phyloP scores from a whole-genome alignment of 345 rosid species.

The Combretum micranthum region DNA sequence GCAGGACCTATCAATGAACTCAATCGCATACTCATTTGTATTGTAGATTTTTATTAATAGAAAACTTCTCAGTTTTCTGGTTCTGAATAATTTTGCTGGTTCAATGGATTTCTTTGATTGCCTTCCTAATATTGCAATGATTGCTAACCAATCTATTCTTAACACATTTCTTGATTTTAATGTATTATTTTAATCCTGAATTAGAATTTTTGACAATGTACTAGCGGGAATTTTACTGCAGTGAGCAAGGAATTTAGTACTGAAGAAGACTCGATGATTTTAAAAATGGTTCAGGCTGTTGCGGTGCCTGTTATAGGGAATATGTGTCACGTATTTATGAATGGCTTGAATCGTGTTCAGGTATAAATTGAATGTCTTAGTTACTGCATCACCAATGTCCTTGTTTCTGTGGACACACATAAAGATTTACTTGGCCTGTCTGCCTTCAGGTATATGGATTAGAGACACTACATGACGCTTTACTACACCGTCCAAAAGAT shows the following conservation, averaged over 20 bases:
- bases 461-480: slow-evolving; percentile 84
- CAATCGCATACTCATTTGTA: too few relatives aligned
- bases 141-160: not conserved
- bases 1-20: too few relatives aligned
- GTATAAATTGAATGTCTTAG: slow-evolving; percentile 17
- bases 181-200: not conserved
- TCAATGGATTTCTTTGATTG: too few relatives aligned
- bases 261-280: slow-evolving; percentile 65
- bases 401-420: not conserved
- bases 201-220: not conserved
- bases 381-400: not conserved
- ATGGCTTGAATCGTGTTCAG: slow-evolving; percentile 91
- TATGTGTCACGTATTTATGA: slow-evolving; percentile 94
- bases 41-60: too few relatives aligned
- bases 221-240: slow-evolving; percentile 19
- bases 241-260: slow-evolving; percentile 60
- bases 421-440: not conserved
- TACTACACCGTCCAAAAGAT: slow-evolving; percentile 66
- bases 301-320: slow-evolving; percentile 89
- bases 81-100: too few relatives aligned
- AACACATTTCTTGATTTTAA: not conserved
- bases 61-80: too few relatives aligned
- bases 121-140: too few relatives aligned
- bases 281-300: slow-evolving; percentile 70
- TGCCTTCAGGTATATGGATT: slow-evolving; percentile 71